Evolutionary conservation across 140 eudicot species (phyloP).

Genomic region (Senecio squalidus): DNA sequence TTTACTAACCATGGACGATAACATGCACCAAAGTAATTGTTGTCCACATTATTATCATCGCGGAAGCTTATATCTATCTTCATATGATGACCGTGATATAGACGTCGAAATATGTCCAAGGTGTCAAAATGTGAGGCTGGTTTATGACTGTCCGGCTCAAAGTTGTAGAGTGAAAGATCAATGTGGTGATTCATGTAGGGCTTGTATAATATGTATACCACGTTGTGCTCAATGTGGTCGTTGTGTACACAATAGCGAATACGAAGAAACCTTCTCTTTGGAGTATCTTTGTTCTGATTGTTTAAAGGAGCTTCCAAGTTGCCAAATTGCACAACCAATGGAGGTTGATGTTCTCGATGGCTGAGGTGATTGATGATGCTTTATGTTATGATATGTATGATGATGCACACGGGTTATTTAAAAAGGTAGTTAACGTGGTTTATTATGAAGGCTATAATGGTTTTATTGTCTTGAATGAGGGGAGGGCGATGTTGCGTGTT

Average conservation of each 20-base stretch:
- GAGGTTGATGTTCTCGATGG: conserved; percentile 22
- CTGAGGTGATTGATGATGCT: not conserved
- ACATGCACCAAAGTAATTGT: conserved; percentile 16
- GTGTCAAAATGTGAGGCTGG: conserved; percentile 70
- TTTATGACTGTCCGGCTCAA: conserved; percentile 77
- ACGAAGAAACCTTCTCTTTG: conserved; percentile 71
- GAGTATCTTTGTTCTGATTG: conserved; percentile 66
- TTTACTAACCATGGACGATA: conserved; percentile 39
- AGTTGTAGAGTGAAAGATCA: conserved; percentile 50
- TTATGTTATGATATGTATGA: too few relatives aligned
- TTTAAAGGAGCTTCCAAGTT: conserved; percentile 28
- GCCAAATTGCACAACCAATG: conserved; percentile 31
- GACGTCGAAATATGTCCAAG: conserved; percentile 79
- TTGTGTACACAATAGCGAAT: conserved; percentile 56
- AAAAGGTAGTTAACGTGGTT: too few relatives aligned
- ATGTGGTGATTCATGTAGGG: conserved; percentile 48
- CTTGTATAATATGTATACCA: conserved; percentile 67
- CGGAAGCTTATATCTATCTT: conserved; percentile 42
- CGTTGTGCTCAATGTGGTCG: conserved; percentile 80
- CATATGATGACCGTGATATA: conserved; percentile 74
- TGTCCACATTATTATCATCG: conserved; percentile 52
- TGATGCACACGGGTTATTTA: too few relatives aligned
- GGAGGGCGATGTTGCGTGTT: too few relatives aligned
- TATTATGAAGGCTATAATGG: too few relatives aligned
- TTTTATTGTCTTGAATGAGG: too few relatives aligned